phyloP scores from a whole-genome alignment of 1,284 basidiomycete species.

The Moniliella sp. region DNA sequence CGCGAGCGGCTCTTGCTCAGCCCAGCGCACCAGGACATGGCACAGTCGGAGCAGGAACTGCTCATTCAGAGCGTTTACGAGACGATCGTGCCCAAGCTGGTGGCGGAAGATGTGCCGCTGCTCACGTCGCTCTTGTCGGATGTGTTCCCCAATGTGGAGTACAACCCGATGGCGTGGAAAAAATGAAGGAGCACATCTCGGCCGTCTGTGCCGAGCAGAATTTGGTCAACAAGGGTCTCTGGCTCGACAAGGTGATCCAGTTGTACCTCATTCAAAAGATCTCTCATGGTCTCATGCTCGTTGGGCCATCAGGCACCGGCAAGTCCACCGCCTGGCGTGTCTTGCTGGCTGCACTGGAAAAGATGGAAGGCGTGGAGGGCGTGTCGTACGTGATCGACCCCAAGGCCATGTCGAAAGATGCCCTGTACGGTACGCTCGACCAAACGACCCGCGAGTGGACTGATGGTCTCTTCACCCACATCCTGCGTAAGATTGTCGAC shows the following conservation, averaged over 20 bases:
- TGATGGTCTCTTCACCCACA: conserved; percentile 92
- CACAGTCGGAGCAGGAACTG: conserved; percentile 77
- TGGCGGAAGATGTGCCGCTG: conserved; percentile 89
- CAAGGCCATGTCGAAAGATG: conserved; percentile 96
- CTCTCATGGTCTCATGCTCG: conserved; percentile 98
- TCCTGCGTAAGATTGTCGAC: conserved; percentile 89
- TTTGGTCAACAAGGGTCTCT: conserved; percentile 50
- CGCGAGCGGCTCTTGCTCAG: conserved; percentile 41
- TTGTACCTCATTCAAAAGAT: conserved; percentile 98
- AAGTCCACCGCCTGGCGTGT: conserved; percentile 96
- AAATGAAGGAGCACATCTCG: conserved; percentile 59
- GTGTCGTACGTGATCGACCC: conserved; percentile 93
- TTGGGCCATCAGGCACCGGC: conserved; percentile 84
- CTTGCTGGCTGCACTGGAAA: conserved; percentile 67
- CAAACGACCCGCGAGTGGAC: conserved; percentile 97
- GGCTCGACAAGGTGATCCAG: conserved; percentile 88
- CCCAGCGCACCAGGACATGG: conserved; percentile 1
- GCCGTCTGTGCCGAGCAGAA: conserved; percentile 70
- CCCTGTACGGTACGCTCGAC: conserved; percentile 87
- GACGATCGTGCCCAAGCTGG: conserved; percentile 91
- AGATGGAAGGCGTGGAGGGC: conserved; percentile 74
- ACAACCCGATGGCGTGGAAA: conserved; percentile 71
- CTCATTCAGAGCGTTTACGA: conserved; percentile 97
- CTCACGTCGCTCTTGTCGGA: conserved; percentile 80
- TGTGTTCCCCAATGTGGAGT: conserved; percentile 88